Evolutionary conservation across 352 stramenopile species (phyloP).

Genomic region (Pythium aristosporum): DNA sequence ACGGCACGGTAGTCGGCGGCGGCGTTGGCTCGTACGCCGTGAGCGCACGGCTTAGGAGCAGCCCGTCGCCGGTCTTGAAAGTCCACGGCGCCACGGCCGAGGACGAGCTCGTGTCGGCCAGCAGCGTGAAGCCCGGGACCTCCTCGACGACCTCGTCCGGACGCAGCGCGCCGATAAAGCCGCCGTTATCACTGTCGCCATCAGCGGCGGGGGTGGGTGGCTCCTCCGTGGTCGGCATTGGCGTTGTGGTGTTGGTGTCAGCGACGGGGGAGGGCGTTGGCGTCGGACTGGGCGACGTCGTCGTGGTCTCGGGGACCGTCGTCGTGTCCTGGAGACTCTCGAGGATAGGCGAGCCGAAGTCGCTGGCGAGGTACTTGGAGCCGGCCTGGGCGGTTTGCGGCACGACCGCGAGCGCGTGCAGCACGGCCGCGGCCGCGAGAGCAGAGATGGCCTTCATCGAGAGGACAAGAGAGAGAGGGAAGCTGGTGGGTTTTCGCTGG

Average conservation of each 20-base stretch:
- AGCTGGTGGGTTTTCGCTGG: not conserved
- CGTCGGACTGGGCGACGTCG: not conserved
- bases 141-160: not conserved
- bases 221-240: no score
- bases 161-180: not conserved
- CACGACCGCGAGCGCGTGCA: not conserved
- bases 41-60: not conserved
- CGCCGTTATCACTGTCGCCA: not conserved
- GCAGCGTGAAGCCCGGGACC: not conserved
- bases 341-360: not conserved
- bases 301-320: not conserved
- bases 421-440: not conserved
- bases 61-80: not conserved
- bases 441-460: conserved; percentile 1
- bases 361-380: not conserved
- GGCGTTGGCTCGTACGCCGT: not conserved
- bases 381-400: not conserved
- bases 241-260: not conserved
- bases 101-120: not conserved
- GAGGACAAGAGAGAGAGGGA: not conserved
- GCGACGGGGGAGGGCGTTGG: not conserved
- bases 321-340: not conserved
- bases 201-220: not conserved
- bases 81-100: not conserved
- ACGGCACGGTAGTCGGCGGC: not conserved